Percentiles rank a stretch among this genome's conserved stretches.
phyloP scores from a whole-genome alignment of 148 eudicot species.

The Tetragonia tetragonoides region DNA sequence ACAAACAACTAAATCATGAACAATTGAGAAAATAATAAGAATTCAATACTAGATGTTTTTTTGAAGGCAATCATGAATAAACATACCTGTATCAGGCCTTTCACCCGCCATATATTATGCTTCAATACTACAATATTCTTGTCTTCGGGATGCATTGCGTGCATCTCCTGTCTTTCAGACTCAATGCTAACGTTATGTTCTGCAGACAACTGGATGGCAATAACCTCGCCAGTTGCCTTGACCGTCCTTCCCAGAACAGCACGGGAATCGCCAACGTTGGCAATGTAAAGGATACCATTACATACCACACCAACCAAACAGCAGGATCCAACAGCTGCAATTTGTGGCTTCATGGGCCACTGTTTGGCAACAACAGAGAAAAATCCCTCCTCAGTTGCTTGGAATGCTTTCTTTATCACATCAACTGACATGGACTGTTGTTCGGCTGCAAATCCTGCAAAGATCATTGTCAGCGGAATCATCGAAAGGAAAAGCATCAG shows the following conservation, averaged over 20 bases:
- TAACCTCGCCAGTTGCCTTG: slow-evolving; percentile 67
- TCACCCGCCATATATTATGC: slow-evolving; percentile 89
- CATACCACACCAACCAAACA: slow-evolving; percentile 74
- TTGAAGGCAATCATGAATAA: background rate
- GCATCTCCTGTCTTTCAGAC: slow-evolving; percentile 78
- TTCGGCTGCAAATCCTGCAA: slow-evolving; percentile 63
- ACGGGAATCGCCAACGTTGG: slow-evolving; percentile 80
- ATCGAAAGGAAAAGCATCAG: background rate
- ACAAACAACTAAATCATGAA: background rate
- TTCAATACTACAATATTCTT: slow-evolving; percentile 68
- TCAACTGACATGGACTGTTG: slow-evolving; percentile 74
- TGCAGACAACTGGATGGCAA: slow-evolving; percentile 64
- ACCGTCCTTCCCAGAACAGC: slow-evolving; percentile 74
- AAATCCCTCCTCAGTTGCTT: slow-evolving; percentile 88
- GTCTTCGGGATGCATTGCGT: slow-evolving; percentile 74
- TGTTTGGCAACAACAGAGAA: slow-evolving; percentile 66
- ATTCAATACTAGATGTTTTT: background rate
- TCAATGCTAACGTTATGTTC: slow-evolving; percentile 79
- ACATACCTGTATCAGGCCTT: slow-evolving; percentile 77
- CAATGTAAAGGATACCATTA: slow-evolving; percentile 60
- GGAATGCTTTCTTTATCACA: slow-evolving; percentile 68
- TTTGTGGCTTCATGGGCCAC: slow-evolving; percentile 74
- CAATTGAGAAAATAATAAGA: background rate
- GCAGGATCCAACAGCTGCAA: slow-evolving; percentile 89
- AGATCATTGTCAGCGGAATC: background rate